Percentiles rank a stretch among this genome's conserved stretches.
Evolutionary conservation across 768 basidiomycete genomes (phyloP).

Genomic region (Lyophyllum atratum): DNA sequence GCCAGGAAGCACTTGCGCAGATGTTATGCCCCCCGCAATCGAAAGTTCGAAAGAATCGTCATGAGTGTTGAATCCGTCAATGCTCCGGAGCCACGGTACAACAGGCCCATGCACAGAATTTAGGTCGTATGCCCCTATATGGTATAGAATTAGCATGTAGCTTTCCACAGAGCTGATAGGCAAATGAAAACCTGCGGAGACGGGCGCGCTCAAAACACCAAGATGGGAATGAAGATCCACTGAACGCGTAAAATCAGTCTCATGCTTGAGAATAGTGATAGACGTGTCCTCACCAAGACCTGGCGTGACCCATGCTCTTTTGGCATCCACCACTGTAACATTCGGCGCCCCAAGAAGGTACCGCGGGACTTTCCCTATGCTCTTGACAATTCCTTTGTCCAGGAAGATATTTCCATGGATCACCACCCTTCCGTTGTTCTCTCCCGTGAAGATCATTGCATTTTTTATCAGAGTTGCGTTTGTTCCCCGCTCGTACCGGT

Average conservation of each 20-base stretch:
- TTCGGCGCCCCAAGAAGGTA: conserved; percentile 40
- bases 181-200: conserved; percentile 34
- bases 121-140: conserved; percentile 51
- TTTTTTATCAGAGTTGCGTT: conserved; percentile 70
- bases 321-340: conserved; percentile 57
- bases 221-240: conserved; percentile 83
- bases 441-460: conserved; percentile 67
- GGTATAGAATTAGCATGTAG: not conserved
- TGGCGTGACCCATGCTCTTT: conserved; percentile 70
- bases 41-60: conserved; percentile 74
- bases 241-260: conserved; percentile 30
- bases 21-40: conserved; percentile 88
- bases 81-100: conserved; percentile 75
- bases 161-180: not conserved
- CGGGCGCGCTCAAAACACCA: conserved; percentile 72
- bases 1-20: conserved; percentile 80
- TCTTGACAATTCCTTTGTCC: conserved; percentile 63
- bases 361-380: conserved; percentile 53
- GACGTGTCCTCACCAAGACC: conserved; percentile 47
- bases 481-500: conserved; percentile 68
- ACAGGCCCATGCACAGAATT: conserved; percentile 71
- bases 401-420: conserved; percentile 69
- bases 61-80: conserved; percentile 87
- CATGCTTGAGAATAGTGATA: conserved; percentile 10
- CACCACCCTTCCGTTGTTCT: conserved; percentile 51